A percentile compares a stretch with the other conserved stretches of the same genome.
Evolutionary conservation across 2,329 filamentous ascomycete species (phyloP).

Genomic region (Tolypocladium tundrense): DNA sequence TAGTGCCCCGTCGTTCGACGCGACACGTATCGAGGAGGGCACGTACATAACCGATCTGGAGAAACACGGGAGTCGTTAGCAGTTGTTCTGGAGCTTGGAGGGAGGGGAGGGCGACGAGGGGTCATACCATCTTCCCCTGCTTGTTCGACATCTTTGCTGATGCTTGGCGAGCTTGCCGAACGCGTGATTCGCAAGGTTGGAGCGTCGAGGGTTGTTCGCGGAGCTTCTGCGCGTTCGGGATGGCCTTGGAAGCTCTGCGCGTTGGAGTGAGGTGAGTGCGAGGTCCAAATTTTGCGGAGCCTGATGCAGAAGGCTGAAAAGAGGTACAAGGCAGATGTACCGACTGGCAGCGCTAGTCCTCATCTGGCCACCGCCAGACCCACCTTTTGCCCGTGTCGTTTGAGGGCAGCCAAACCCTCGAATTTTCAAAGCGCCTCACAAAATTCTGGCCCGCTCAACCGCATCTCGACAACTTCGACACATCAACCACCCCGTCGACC

Average conservation of each 20-base stretch:
- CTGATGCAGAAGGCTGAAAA: conserved; percentile 27
- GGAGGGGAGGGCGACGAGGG: conserved; percentile 21
- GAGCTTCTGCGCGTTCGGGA: conserved; percentile 29
- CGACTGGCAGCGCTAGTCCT: conserved; percentile 13
- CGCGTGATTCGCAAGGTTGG: conserved; percentile 21
- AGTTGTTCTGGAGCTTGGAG: conserved; percentile 39
- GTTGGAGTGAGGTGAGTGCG: conserved; percentile 32
- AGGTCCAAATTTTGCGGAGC: conserved; percentile 35
- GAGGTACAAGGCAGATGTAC: conserved; percentile 21
- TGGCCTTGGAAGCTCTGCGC: conserved; percentile 32
- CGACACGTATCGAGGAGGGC: conserved; percentile 11
- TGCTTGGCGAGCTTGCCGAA: conserved; percentile 16
- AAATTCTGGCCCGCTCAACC: conserved; percentile 18
- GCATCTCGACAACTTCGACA: conserved; percentile 20
- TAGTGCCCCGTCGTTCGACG: not conserved
- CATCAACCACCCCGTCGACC: conserved; percentile 24
- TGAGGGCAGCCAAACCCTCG: conserved; percentile 32
- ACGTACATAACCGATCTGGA: conserved; percentile 64
- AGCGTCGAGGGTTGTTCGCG: conserved; percentile 28
- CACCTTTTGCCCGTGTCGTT: conserved; percentile 15
- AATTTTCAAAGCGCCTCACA: conserved; percentile 24
- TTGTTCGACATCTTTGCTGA: conserved; percentile 49
- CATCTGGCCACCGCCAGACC: not conserved
- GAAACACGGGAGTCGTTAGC: conserved; percentile 44
- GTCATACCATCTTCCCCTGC: conserved; percentile 97